Evolutionary conservation across 108 stramenopile species (phyloP).

Genomic region (Discostella stelligeroides): DNA sequence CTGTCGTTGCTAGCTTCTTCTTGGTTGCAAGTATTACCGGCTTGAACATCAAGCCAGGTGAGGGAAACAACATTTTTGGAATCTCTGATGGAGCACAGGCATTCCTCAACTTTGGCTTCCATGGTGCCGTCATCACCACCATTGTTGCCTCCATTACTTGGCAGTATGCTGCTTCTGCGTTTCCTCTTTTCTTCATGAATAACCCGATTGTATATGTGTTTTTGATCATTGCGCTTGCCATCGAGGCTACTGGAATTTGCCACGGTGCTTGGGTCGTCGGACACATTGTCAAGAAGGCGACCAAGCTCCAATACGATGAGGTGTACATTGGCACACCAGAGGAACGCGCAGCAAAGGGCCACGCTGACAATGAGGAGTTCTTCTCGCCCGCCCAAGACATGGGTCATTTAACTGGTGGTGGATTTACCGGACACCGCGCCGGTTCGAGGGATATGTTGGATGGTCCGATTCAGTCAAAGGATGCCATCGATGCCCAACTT

Average conservation of each 20-base stretch:
- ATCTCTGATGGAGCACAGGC: constrained; percentile 62
- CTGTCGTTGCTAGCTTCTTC: constrained; percentile 71
- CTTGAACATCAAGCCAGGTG: constrained; percentile 11
- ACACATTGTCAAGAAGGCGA: constrained; percentile 41
- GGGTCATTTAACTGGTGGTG: constrained; percentile 23
- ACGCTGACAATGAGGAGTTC: constrained; percentile 15
- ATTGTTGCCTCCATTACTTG: constrained; percentile 79
- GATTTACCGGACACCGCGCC: constrained; percentile 9
- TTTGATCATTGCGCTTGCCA: constrained; percentile 47
- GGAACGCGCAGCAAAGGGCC: constrained; percentile 51
- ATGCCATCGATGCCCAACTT: constrained; percentile 26
- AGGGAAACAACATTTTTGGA: constrained; percentile 66
- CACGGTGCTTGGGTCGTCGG: constrained; percentile 62
- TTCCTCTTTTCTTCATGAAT: constrained; percentile 67
- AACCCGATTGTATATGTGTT: constrained; percentile 62
- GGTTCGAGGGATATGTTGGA: constrained; percentile 28
- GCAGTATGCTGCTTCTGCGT: constrained; percentile 72
- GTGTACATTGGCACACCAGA: constrained; percentile 70
- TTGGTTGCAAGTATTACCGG: constrained; percentile 72
- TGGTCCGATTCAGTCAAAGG: constrained; percentile 24
- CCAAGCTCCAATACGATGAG: constrained; percentile 60
- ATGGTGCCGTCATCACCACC: constrained; percentile 82
- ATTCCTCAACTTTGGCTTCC: constrained; percentile 78
- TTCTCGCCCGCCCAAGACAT: constrained; percentile 10
- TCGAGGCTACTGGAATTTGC: constrained; percentile 66